Evolutionary conservation across 164 flowering plant species (phyloP), one percentile per base, ranked within the genome.

Genomic region (Stephania cephalantha): DNA sequence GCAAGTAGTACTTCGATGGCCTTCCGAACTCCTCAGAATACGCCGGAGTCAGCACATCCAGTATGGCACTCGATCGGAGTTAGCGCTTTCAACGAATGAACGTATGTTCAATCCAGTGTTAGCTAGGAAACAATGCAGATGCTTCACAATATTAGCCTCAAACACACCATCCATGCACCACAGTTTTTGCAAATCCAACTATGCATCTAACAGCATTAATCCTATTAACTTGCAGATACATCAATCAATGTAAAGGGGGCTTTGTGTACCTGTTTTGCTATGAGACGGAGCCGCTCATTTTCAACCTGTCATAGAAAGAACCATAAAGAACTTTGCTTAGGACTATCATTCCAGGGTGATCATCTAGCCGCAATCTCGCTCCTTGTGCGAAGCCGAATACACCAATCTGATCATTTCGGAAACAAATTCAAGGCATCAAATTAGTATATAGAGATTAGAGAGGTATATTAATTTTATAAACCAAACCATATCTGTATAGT

Each of bases 301-400:
- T 77, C 58, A 81, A 80, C 89, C 87, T 85, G 44, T 87, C 89
- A 64, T 84, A 87, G 7, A 85, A 9, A 0, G 86, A 75, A 5
- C 89, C 89, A 25, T 78, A 81, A 7, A 87, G 82, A 25, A 85
- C 76, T 69, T 85, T 86, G 85, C 83, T 83, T 1, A 86, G 76
- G 22, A 86, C 89, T 1, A 87, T 86, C 89, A 86, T 86, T 25
- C 78, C 76, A 1, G 89, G 89, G 55, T 86, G 89, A 67, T 85
- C 81, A 71, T 86, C 87, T n/a, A 86, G 83, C 6, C 87, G 89
- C 17, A 86, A 31, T 4, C 35, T 29, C 9, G 31, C 77, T 68
- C 81, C 79, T 0, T 87, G 78, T 4, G 87, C 86, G 67, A 85
- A 73, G 78, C 85, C 85, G 55, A 86, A 86, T 22, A 85, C 68